Conservation (phyloP, 2,329 filamentous ascomycete species). For the Fusarium cyanostomum region DNA sequence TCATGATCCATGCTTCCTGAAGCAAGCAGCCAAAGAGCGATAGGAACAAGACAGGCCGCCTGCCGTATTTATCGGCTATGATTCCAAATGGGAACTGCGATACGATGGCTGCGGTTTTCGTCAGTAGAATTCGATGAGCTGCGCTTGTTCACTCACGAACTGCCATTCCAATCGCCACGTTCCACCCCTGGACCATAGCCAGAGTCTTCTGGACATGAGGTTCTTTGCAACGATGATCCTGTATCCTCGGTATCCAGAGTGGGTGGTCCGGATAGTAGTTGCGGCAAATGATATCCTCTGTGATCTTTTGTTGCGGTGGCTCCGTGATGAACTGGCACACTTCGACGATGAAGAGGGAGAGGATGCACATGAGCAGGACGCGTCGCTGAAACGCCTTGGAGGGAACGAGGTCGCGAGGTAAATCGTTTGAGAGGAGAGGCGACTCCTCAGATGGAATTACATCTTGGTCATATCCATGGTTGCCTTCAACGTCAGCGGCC, state of each 20-base stretch:
- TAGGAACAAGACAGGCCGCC: conserved; percentile 53
- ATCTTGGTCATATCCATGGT: conserved; percentile 5
- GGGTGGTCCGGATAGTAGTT: conserved; percentile 55
- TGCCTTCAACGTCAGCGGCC: conserved; percentile 24
- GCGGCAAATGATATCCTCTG: conserved; percentile 64
- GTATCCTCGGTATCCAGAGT: conserved; percentile 39
- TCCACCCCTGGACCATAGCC: conserved; percentile 61
- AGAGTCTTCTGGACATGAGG: conserved; percentile 60
- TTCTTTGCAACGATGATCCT: conserved; percentile 60
- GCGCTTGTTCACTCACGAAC: conserved; percentile 49
- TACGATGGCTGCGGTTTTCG: conserved; percentile 47
- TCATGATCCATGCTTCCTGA: conserved; percentile 42
- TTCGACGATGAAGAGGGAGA: conserved; percentile 56
- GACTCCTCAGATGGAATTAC: conserved; percentile 24
- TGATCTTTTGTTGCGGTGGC: conserved; percentile 59
- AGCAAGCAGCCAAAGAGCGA: conserved; percentile 47
- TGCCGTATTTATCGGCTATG: conserved; percentile 58
- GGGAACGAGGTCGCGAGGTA: conserved; percentile 32
- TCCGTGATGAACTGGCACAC: conserved; percentile 51
- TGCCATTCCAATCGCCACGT: conserved; percentile 55
- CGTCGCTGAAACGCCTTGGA: conserved; percentile 41
- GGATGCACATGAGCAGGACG: conserved; percentile 47
- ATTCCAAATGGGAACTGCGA: conserved; percentile 58
- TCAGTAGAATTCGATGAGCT: background rate
- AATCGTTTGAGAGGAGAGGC: conserved; percentile 34